These are phyloP conservation scores for Komagataella ulmi DNA, from an alignment of 805 yeast genomes.

Conservation along the genomic window DNA sequence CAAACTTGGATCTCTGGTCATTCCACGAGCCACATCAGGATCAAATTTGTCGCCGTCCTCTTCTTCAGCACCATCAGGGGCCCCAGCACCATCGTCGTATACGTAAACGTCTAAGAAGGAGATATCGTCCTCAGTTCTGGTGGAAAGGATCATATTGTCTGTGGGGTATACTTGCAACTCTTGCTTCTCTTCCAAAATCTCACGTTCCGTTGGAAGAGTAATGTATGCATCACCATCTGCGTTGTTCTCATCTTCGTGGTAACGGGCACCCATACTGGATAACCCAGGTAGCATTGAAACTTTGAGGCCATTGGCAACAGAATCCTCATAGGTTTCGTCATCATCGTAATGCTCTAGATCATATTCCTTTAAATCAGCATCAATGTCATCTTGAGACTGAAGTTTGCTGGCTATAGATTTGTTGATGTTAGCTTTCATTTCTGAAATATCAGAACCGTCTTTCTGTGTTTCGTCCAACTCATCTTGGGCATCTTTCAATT, in stretches of 20 bases:
- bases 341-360: constrained; percentile 78
- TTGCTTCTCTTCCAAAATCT: constrained; percentile 60
- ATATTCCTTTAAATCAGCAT: constrained; percentile 81
- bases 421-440: not conserved
- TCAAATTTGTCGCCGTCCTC: constrained; percentile 53
- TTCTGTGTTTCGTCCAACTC: constrained; percentile 38
- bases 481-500: constrained; percentile 63
- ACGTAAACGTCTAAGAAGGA: constrained; percentile 88
- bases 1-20: constrained; percentile 58
- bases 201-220: constrained; percentile 49
- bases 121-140: constrained; percentile 93
- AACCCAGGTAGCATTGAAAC: constrained; percentile 64
- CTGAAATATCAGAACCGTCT: constrained; percentile 12
- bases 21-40: constrained; percentile 63
- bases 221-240: constrained; percentile 31
- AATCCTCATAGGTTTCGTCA: constrained; percentile 36
- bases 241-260: constrained; percentile 28
- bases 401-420: constrained; percentile 11
- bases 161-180: constrained; percentile 82
- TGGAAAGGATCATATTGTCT: constrained; percentile 79
- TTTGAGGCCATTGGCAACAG: constrained; percentile 37
- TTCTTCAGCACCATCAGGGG: constrained; percentile 53
- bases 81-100: constrained; percentile 88
- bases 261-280: constrained; percentile 42
- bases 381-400: constrained; percentile 45